Conservation (phyloP, 139 green algal species). For the Chlorella sp. region DNA sequence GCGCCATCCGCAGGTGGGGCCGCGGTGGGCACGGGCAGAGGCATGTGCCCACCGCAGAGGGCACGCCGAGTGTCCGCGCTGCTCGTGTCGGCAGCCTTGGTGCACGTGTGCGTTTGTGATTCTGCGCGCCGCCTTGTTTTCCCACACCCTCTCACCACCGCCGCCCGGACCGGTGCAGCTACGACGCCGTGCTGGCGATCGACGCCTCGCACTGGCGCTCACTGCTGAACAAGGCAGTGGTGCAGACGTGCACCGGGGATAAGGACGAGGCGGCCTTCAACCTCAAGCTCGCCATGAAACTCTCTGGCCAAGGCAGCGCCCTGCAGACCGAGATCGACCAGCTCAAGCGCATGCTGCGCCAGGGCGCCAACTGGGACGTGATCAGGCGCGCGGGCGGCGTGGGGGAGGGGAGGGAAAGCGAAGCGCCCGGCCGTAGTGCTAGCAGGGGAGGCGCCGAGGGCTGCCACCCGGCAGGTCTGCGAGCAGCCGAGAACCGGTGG, state of each 20-base stretch:
- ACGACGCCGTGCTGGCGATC: conserved; percentile 52
- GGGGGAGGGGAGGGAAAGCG: too few species aligned
- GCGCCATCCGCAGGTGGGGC: conserved; percentile 36
- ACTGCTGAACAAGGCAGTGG: conserved; percentile 68
- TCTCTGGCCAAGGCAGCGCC: conserved; percentile 37
- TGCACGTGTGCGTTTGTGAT: too few species aligned
- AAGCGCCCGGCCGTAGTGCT: too few species aligned
- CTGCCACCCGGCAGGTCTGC: too few species aligned
- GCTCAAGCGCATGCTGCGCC: conserved; percentile 40
- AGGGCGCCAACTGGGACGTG: conserved; percentile 41
- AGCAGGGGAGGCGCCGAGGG: too few species aligned
- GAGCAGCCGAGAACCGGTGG: too few species aligned
- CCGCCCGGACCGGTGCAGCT: conserved; percentile 16
- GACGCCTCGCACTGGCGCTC: conserved; percentile 56
- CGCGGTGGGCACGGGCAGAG: not conserved
- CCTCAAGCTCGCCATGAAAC: conserved; percentile 36
- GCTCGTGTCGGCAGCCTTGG: too few species aligned
- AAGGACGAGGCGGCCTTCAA: conserved; percentile 47
- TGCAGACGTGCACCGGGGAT: conserved; percentile 45
- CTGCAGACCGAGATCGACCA: conserved; percentile 37
- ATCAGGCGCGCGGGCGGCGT: too few species aligned
- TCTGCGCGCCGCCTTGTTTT: not conserved
- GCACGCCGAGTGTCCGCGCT: too few species aligned
- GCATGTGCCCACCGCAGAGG: not conserved
- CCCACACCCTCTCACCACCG: not conserved